phyloP scores from a whole-genome alignment of 331 rosid genomes.

The Telfairia occidentalis region DNA sequence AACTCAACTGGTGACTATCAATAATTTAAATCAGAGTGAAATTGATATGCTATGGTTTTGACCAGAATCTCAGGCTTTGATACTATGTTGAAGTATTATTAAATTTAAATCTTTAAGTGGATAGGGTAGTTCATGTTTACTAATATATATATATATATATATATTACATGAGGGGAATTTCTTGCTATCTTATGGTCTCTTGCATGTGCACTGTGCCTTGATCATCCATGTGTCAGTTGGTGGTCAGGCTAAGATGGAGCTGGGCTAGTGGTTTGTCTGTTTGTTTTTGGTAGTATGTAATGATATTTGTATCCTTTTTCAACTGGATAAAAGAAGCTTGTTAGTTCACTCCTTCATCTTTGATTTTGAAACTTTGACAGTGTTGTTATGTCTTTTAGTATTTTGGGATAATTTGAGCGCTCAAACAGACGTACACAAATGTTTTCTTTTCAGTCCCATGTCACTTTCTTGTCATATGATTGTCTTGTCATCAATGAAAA shows the following conservation, averaged over 20 bases:
- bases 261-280: constrained; percentile 6
- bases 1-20: neutral
- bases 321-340: neutral
- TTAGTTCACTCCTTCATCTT: neutral
- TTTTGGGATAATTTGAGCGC: constrained; percentile 4
- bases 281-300: constrained; percentile 7
- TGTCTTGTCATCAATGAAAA: neutral
- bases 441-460: constrained; percentile 12
- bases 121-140: too few species aligned
- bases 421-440: neutral
- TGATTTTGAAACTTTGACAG: neutral
- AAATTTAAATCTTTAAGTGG: too few species aligned
- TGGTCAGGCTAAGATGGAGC: neutral
- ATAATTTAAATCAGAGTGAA: neutral
- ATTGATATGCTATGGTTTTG: neutral
- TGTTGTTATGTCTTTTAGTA: constrained; percentile 4
- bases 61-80: neutral
- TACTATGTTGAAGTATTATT: neutral
- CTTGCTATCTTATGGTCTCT: constrained; percentile 2
- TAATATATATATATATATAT: too few species aligned
- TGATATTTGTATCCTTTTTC: constrained; percentile 2
- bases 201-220: constrained; percentile 13
- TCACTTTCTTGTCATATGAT: constrained; percentile 12
- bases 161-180: neutral
- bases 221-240: neutral